Base-by-base conservation (phyloP, 176 grass and related monocot genomes). In the Zea luxurians region DNA sequence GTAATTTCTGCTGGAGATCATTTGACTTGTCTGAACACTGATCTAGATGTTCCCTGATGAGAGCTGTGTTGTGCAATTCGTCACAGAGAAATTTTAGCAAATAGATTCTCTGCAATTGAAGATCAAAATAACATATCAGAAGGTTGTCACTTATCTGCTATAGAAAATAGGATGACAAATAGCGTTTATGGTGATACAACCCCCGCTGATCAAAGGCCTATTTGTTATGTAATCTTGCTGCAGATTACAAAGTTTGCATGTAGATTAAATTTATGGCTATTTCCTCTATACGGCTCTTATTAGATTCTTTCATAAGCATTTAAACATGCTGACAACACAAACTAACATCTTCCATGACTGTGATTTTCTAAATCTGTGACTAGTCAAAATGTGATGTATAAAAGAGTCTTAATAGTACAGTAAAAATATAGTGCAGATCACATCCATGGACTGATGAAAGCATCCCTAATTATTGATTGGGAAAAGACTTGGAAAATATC, bases 71-170 rank as follows among this genome's bases (percentile, higher is more conserved):
- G 71, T 94, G 77, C 80, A 94, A 84, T 85, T 98, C 95, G 4
- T 98, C 91, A n/a, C 95, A 98, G 36, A 98, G 78, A 80, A 94
- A 94, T 65, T 98, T 98, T 74, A 98, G 77, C 61, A 94, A 86
- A 80, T 92, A 78, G 83, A 94, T 82, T 82, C 91, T 94, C 95
- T 98, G 95, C 63, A 87, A 54, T 79, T 35, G 16, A 83, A 77
- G 41, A 88, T 71, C 62, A 83, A 45, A 83, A 74, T 7, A 72
- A 79, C 71, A 61, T 57, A 84, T 88, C 63, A 91, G 36, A 75
- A 63, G 17, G 49, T 66, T 80, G 50, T 70, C 78, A 82, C 21
- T 78, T 84, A 17, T 80, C 48, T 44, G 35, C 45, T 52, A 80
- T 70, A 66, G 52, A 77, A 82, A 87, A 48, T 4, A 71, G 55